Conservation (phyloP, 2,329 filamentous ascomycete species). For the Hysterium pulicare region DNA sequence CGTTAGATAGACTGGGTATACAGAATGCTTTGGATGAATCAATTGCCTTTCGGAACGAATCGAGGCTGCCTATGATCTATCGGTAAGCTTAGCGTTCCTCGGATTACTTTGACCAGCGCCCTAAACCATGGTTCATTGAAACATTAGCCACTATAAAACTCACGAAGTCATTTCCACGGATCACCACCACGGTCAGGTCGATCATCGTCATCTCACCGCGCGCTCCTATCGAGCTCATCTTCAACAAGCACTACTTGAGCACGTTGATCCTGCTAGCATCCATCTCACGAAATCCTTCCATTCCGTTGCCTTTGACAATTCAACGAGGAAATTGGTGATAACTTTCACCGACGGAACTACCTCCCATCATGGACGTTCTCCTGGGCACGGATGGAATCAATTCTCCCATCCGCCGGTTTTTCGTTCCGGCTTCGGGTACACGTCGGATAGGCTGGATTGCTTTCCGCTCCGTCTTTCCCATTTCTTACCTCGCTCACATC, state of each 20-base stretch:
- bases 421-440: conserved; percentile 26
- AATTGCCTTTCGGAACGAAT: conserved; percentile 30
- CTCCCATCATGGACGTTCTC: conserved; percentile 27
- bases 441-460: conserved; percentile 39
- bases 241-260: conserved; percentile 30
- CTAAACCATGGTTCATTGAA: too few relatives aligned
- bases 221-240: conserved; percentile 37
- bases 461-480: conserved; percentile 36
- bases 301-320: conserved; percentile 8
- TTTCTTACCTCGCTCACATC: conserved; percentile 30
- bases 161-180: conserved; percentile 36
- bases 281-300: conserved; percentile 28
- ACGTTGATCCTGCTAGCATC: conserved; percentile 27
- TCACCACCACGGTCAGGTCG: conserved; percentile 25
- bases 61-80: conserved; percentile 35
- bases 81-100: conserved; percentile 22
- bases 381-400: conserved; percentile 38
- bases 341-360: conserved; percentile 29
- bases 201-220: conserved; percentile 32
- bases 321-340: conserved; percentile 17
- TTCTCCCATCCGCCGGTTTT: conserved; percentile 27
- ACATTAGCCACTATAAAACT: conserved; percentile 36
- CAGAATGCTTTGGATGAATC: conserved; percentile 30
- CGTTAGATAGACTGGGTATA: conserved; percentile 35
- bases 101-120: too few relatives aligned